Evolutionary conservation across 2,329 filamentous ascomycete species (phyloP), one percentile per base, ranked within the genome.

Genomic region (Thelonectria olida): DNA sequence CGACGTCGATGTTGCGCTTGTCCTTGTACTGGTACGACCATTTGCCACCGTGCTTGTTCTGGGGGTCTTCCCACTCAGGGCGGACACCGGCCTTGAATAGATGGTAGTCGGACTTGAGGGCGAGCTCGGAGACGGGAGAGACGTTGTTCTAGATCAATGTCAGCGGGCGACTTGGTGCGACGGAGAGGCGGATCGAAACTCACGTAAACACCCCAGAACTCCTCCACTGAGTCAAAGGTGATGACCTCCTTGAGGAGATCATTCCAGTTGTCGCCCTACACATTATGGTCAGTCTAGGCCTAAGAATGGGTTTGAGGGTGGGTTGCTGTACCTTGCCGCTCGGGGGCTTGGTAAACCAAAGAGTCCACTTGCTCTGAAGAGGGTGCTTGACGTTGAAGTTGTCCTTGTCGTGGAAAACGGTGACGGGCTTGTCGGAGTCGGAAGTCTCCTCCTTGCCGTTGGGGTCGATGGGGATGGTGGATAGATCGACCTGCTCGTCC

Each of bases 371-470:
- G 85, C 97, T 92, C 87, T 97, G 94, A 63, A 99, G 87, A 69
- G 94, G 95, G 79, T 99, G 96, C 87, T 98, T 99, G 80, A 99
- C 96, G 74, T 97, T 99, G 88, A 99, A 99, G 85, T 99, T 97
- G 69, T 97, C 92, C 72, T 96, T 91, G 82, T 98, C 93, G 78
- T 99, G 94, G 84, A 99, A 99, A 71, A 99, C 95, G 47, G 96
- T 99, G 73, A 97, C 85, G 52, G 91, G 84, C 76, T 94, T 90
- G 67, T 82, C 81, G 66, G 80, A 78, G 56, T 82, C 78, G 71
- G 80, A 79, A 63, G 83, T 81, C 58, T 83, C 80, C 61, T 83
- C 75, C 69, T 85, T 85, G 66, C 90, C 87, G 65, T 83, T 84
- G 53, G 87, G 88, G 52, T 87, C 88, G 76, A 90, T 85, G 69